These are phyloP conservation scores for Psilocybe azurescens DNA, from an alignment of 768 basidiomycete species.

Conservation along the genomic window DNA sequence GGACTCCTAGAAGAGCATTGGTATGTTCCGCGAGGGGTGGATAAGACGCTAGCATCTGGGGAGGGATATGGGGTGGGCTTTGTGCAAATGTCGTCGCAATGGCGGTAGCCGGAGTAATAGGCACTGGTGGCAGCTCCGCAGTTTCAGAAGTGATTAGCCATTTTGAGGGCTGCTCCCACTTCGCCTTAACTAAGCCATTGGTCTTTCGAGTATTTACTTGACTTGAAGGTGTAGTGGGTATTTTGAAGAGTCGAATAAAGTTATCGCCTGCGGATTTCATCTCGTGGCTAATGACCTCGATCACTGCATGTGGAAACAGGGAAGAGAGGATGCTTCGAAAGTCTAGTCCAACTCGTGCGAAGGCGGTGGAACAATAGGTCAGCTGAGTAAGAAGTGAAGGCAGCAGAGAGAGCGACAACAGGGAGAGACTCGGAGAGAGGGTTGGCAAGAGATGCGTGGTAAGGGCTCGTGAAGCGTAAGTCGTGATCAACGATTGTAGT, in stretches of 20 bases:
- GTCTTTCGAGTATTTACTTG: constrained; percentile 15
- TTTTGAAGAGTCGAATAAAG: constrained; percentile 40
- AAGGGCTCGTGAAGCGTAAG: constrained; percentile 67
- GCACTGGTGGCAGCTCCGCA: constrained; percentile 32
- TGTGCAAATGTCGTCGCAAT: constrained; percentile 28
- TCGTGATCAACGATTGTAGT: constrained; percentile 60
- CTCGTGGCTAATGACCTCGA: constrained; percentile 57
- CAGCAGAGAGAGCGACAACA: constrained; percentile 65
- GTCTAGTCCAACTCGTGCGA: constrained; percentile 91
- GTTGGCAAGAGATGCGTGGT: constrained; percentile 71
- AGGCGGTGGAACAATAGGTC: constrained; percentile 91
- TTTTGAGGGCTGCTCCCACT: constrained; percentile 45
- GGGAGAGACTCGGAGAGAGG: constrained; percentile 65
- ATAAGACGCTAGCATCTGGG: constrained; percentile 72
- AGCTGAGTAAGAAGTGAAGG: constrained; percentile 90
- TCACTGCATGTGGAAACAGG: constrained; percentile 71
- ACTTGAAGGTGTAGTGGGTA: constrained; percentile 20
- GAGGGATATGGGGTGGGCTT: constrained; percentile 65
- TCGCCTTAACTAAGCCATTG: constrained; percentile 20
- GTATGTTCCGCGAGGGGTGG: constrained; percentile 75
- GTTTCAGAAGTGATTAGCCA: constrained; percentile 52
- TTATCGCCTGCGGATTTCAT: constrained; percentile 45
- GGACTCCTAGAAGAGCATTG: constrained; percentile 72
- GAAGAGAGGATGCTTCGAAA: constrained; percentile 74
- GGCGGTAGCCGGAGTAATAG: constrained; percentile 29